Evolutionary conservation across 768 basidiomycete species (phyloP).

Genomic region (Leucocoprinus birnbaumii): DNA sequence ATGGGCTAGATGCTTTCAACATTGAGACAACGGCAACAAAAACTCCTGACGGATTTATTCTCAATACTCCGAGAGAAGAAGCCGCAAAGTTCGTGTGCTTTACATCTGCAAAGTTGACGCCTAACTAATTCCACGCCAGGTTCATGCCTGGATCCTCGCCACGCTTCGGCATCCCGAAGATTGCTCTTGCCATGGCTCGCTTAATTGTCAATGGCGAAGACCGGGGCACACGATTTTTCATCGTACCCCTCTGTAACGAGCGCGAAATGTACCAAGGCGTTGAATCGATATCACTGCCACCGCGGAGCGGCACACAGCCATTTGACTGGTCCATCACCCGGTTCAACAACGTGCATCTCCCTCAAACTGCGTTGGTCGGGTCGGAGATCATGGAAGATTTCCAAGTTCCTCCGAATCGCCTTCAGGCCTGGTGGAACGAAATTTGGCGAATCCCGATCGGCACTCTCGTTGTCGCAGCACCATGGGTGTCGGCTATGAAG

Average conservation of each 20-base stretch:
- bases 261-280: slow-evolving; percentile 53
- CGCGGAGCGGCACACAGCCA: slow-evolving; percentile 49
- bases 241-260: slow-evolving; percentile 53
- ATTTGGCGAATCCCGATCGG: slow-evolving; percentile 55
- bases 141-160: slow-evolving; percentile 62
- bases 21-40: slow-evolving; percentile 60
- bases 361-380: slow-evolving; percentile 45
- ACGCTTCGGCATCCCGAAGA: slow-evolving; percentile 47
- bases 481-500: slow-evolving; percentile 51
- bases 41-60: slow-evolving; percentile 45
- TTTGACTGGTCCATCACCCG: slow-evolving; percentile 56
- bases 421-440: slow-evolving; percentile 54
- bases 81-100: slow-evolving; percentile 51
- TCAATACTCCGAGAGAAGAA: slow-evolving; percentile 54
- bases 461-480: slow-evolving; percentile 46
- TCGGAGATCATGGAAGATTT: slow-evolving; percentile 37
- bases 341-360: slow-evolving; percentile 52
- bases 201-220: slow-evolving; percentile 50
- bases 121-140: slow-evolving; percentile 24
- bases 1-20: slow-evolving; percentile 59
- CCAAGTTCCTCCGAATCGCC: slow-evolving; percentile 34
- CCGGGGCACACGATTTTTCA: slow-evolving; percentile 49
- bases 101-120: not conserved
- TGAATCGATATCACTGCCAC: slow-evolving; percentile 44
- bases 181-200: slow-evolving; percentile 55